Evolutionary conservation across 441 rosid species (phyloP).

Genomic region (Flueggea neowawraea): DNA sequence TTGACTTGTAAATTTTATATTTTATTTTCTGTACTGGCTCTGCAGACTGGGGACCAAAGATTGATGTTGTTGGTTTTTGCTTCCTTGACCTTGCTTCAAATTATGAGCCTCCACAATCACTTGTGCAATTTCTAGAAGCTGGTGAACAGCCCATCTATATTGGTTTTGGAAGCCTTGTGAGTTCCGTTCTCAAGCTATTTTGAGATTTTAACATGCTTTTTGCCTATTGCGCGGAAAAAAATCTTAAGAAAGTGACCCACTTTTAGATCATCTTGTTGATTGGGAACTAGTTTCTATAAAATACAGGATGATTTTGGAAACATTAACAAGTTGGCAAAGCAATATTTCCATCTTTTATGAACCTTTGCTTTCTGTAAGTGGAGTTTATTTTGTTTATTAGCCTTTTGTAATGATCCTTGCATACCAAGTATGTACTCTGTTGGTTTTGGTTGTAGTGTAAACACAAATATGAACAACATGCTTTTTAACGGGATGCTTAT

Average conservation of each 20-base stretch:
- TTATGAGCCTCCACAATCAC: slow-evolving; percentile 46
- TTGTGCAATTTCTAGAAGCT: slow-evolving; percentile 37
- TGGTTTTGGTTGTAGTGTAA: too few relatives aligned
- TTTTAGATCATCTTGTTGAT: neutral
- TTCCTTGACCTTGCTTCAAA: slow-evolving; percentile 56
- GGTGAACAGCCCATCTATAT: slow-evolving; percentile 49
- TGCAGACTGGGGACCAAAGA: slow-evolving; percentile 54
- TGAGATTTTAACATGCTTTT: neutral
- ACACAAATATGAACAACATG: too few relatives aligned
- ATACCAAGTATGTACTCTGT: too few relatives aligned
- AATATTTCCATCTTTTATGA: too few relatives aligned
- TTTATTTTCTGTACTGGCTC: neutral
- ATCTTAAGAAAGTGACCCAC: neutral
- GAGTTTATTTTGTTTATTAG: too few relatives aligned
- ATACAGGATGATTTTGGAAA: too few relatives aligned
- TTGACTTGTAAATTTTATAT: too few relatives aligned
- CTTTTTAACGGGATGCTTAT: too few relatives aligned
- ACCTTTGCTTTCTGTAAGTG: too few relatives aligned
- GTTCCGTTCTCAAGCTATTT: slow-evolving; percentile 17
- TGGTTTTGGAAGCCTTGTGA: slow-evolving; percentile 62
- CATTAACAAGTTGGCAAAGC: too few relatives aligned
- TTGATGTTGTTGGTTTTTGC: slow-evolving; percentile 54
- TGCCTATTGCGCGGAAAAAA: neutral
- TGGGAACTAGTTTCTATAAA: too few relatives aligned
- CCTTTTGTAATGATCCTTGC: too few relatives aligned